Evolutionary conservation across 2,329 filamentous ascomycete species (phyloP).

Genomic region (Talaromyces sp.): DNA sequence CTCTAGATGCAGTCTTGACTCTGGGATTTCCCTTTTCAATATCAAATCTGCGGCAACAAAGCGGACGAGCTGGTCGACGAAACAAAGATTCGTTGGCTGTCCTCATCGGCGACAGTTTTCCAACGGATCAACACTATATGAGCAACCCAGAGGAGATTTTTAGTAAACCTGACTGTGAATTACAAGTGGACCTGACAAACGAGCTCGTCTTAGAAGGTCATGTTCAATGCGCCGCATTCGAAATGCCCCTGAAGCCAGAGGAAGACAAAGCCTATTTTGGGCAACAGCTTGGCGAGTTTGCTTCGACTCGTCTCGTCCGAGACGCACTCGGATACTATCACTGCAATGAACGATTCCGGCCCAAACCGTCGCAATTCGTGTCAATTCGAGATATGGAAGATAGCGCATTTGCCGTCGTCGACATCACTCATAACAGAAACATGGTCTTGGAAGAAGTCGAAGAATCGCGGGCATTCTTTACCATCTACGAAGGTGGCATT

Average conservation of each 20-base stretch:
- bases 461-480: slow-evolving; percentile 89
- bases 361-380: slow-evolving; percentile 74
- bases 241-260: slow-evolving; percentile 81
- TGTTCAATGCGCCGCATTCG: slow-evolving; percentile 88
- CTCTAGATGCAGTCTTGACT: slow-evolving; percentile 85
- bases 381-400: slow-evolving; percentile 85
- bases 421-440: slow-evolving; percentile 74
- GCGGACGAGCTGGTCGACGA: slow-evolving; percentile 80
- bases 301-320: slow-evolving; percentile 64
- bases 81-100: slow-evolving; percentile 92
- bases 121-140: slow-evolving; percentile 96
- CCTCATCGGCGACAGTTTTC: slow-evolving; percentile 80
- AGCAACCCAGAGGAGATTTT: slow-evolving; percentile 88
- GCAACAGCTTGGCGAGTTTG: slow-evolving; percentile 62
- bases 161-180: slow-evolving; percentile 78
- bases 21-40: slow-evolving; percentile 96
- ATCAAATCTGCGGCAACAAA: slow-evolving; percentile 89
- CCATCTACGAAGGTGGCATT: slow-evolving; percentile 92
- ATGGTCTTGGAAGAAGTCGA: slow-evolving; percentile 92
- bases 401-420: slow-evolving; percentile 88
- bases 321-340: slow-evolving; percentile 82
- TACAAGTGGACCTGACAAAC: slow-evolving; percentile 89
- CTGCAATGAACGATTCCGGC: slow-evolving; percentile 81
- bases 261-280: slow-evolving; percentile 78
- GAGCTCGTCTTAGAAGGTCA: slow-evolving; percentile 89